phyloP scores from a whole-genome alignment of 2,329 filamentous ascomycete genomes.

The Claviceps lovelessii region DNA sequence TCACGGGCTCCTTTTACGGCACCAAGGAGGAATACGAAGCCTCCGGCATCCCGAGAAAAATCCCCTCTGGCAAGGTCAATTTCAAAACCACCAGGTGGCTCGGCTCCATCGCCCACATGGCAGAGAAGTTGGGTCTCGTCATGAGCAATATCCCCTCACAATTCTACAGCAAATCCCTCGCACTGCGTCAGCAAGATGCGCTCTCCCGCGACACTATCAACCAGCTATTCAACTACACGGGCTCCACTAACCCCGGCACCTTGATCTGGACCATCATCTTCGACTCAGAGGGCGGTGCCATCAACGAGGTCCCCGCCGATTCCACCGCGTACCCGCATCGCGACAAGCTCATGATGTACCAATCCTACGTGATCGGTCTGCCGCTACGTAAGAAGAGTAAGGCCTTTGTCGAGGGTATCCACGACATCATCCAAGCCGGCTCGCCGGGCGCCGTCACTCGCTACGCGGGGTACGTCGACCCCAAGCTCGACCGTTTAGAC shows the following conservation, averaged over 20 bases:
- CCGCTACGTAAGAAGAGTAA: conserved; percentile 30
- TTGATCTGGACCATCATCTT: conserved; percentile 48
- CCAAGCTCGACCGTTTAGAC: conserved; percentile 24
- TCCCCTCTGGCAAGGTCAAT: conserved; percentile 29
- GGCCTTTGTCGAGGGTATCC: conserved; percentile 37
- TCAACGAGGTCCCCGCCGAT: conserved; percentile 38
- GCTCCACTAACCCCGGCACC: conserved; percentile 33
- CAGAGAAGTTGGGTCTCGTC: conserved; percentile 33
- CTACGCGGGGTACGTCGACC: conserved; percentile 52
- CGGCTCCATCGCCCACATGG: conserved; percentile 38
- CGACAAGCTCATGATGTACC: conserved; percentile 49
- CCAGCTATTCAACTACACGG: conserved; percentile 39
- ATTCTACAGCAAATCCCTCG: conserved; percentile 45
- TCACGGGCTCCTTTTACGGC: conserved; percentile 49
- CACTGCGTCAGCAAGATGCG: conserved; percentile 34
- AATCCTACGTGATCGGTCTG: conserved; percentile 43
- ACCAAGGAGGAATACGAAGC: conserved; percentile 39
- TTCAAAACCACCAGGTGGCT: conserved; percentile 49
- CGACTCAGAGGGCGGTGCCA: conserved; percentile 45
- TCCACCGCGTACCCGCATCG: conserved; percentile 49
- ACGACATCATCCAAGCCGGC: conserved; percentile 25
- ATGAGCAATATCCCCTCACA: conserved; percentile 31
- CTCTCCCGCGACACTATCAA: conserved; percentile 31
- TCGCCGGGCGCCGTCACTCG: conserved; percentile 30
- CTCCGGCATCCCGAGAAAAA: conserved; percentile 31